phyloP scores from a whole-genome alignment of 805 yeast genomes.

The Candida alai region DNA sequence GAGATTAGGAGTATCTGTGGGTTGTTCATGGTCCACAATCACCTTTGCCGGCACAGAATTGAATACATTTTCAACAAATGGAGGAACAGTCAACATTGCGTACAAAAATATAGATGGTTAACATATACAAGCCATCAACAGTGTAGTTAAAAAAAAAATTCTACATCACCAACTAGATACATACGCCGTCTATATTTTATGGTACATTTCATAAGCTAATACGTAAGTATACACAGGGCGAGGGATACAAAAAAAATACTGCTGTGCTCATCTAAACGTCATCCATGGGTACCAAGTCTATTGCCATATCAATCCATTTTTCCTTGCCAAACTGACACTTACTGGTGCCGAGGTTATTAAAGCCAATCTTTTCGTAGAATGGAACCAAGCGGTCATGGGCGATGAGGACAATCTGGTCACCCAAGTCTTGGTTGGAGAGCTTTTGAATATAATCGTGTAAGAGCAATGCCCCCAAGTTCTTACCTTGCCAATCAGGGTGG shows the following conservation, averaged over 20 bases:
- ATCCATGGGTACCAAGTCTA: constrained; percentile 42
- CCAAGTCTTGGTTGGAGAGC: constrained; percentile 81
- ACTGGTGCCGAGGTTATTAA: constrained; percentile 64
- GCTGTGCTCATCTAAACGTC: constrained; percentile 22
- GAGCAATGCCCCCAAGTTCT: constrained; percentile 77
- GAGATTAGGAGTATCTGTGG: constrained; percentile 18
- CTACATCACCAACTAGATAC: no score
- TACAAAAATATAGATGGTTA: not conserved
- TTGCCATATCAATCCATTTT: constrained; percentile 58
- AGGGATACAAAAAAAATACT: not conserved
- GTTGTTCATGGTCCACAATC: constrained; percentile 25
- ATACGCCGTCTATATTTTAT: no score
- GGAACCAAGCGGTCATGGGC: constrained; percentile 66
- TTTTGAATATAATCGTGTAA: constrained; percentile 89
- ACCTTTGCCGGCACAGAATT: constrained; percentile 48
- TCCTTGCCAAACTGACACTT: constrained; percentile 54
- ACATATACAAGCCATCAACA: not conserved
- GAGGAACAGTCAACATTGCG: constrained; percentile 26
- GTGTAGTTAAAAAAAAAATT: no score
- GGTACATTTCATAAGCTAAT: no score
- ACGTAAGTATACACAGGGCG: no score
- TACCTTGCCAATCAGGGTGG: constrained; percentile 72
- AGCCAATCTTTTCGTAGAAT: constrained; percentile 82
- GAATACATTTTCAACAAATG: constrained; percentile 41
- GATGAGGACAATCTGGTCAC: constrained; percentile 69